Conservation (phyloP, 805 yeast species). For the Kregervanrija delftensis region DNA sequence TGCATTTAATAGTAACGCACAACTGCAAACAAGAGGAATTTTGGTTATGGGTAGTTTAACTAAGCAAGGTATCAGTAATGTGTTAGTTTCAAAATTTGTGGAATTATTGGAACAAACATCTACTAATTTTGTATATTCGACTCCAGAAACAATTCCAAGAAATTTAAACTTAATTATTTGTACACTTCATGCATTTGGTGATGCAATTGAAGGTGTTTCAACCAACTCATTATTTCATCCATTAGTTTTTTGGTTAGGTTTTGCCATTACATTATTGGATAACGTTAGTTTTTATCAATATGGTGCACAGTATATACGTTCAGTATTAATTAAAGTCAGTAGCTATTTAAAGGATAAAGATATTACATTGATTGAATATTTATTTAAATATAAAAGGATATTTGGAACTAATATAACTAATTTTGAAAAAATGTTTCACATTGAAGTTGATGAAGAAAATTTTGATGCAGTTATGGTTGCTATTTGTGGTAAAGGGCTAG, state of each 20-base stretch:
- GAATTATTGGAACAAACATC: conserved; percentile 17
- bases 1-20: conserved; percentile 48
- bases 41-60: conserved; percentile 65
- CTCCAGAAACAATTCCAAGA: background rate
- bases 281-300: conserved; percentile 24
- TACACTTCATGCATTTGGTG: conserved; percentile 37
- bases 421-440: conserved; percentile 36
- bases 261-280: conserved; percentile 19
- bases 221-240: conserved; percentile 38
- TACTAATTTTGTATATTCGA: background rate
- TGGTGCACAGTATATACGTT: conserved; percentile 30
- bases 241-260: conserved; percentile 42
- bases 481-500: conserved; percentile 49
- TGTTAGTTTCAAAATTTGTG: conserved; percentile 27
- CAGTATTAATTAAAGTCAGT: conserved; percentile 27
- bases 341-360: conserved; percentile 25
- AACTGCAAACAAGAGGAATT: conserved; percentile 61
- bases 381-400: conserved; percentile 25
- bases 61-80: conserved; percentile 54
- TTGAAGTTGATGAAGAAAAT: conserved; percentile 36
- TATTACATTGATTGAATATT: conserved; percentile 23
- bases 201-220: conserved; percentile 43
- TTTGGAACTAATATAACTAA: conserved; percentile 36
- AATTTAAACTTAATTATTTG: conserved; percentile 22
- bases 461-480: conserved; percentile 46